Percentiles rank a stretch among this genome's conserved stretches.
Evolutionary conservation across 495 filamentous ascomycete genomes (phyloP).

Genomic region (Bombardia bombarda): DNA sequence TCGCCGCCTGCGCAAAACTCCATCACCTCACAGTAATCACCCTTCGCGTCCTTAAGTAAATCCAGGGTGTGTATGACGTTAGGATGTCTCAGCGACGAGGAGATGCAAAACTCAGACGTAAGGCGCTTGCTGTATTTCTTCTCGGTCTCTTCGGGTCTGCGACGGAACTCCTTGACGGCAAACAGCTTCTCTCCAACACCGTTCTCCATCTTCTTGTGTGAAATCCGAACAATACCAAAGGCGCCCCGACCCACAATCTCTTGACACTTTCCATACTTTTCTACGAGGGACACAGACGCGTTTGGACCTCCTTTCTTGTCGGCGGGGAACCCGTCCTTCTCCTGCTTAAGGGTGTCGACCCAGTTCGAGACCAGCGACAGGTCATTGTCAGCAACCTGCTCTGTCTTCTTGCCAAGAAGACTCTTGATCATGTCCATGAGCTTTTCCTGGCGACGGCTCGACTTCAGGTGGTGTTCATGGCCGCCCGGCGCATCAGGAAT

Average conservation of each 20-base stretch:
- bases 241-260: constrained; percentile 96
- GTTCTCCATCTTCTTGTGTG: constrained; percentile 90
- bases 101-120: constrained; percentile 99
- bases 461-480: constrained; percentile 82
- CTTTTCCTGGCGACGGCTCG: constrained; percentile 87
- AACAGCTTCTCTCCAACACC: constrained; percentile 82
- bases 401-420: constrained; percentile 70
- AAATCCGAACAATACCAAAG: constrained; percentile 95
- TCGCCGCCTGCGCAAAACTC: constrained; percentile 97
- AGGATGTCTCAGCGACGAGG: constrained; percentile 88
- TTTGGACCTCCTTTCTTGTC: constrained; percentile 75
- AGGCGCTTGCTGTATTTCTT: constrained; percentile 98
- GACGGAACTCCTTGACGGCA: constrained; percentile 96
- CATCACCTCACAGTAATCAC: constrained; percentile 99
- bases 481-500: constrained; percentile 42
- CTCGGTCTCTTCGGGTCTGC: constrained; percentile 82
- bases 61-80: constrained; percentile 99
- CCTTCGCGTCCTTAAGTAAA: constrained; percentile 89
- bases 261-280: constrained; percentile 99
- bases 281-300: constrained; percentile 72
- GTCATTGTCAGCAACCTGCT: constrained; percentile 68
- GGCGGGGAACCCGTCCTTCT: constrained; percentile 60
- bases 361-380: constrained; percentile 90
- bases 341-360: constrained; percentile 87
- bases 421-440: constrained; percentile 84